Percentiles rank a stretch among this genome's conserved stretches.
Evolutionary conservation across 2,329 filamentous ascomycete genomes (phyloP).

Genomic region (Xylaria sp.): DNA sequence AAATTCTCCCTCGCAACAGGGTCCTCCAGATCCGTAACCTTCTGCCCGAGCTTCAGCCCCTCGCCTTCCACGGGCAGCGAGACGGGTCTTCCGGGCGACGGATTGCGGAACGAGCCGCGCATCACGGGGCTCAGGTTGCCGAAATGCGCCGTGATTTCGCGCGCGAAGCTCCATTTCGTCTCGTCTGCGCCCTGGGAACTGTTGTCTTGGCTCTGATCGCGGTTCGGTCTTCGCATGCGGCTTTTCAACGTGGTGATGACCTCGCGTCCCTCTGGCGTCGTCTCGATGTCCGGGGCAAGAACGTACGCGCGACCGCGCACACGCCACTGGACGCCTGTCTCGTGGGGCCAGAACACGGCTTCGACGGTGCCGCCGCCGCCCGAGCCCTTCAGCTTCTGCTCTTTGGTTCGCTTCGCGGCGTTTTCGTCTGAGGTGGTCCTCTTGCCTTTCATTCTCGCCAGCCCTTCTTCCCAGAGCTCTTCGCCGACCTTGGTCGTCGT

Average conservation of each 20-base stretch:
- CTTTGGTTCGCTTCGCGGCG: conserved; percentile 45
- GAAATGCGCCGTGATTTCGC: conserved; percentile 85
- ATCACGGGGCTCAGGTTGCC: conserved; percentile 84
- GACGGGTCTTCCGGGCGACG: conserved; percentile 69
- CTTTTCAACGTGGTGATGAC: conserved; percentile 65
- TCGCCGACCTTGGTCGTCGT: conserved; percentile 48
- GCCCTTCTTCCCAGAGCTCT: conserved; percentile 28
- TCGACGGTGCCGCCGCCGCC: conserved; percentile 77
- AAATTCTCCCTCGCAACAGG: conserved; percentile 75
- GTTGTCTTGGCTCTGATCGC: conserved; percentile 35
- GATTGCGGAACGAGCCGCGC: conserved; percentile 76
- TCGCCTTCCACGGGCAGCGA: conserved; percentile 51
- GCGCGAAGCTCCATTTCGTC: conserved; percentile 74
- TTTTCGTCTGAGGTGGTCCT: conserved; percentile 43
- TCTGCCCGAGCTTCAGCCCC: conserved; percentile 60
- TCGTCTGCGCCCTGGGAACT: conserved; percentile 46
- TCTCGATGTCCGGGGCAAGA: conserved; percentile 67
- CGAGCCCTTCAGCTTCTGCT: conserved; percentile 48
- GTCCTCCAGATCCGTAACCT: conserved; percentile 75
- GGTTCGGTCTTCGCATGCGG: conserved; percentile 61
- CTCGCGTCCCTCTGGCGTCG: conserved; percentile 57
- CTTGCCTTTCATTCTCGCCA: conserved; percentile 17
- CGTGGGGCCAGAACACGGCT: conserved; percentile 70
- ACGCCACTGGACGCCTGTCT: conserved; percentile 80
- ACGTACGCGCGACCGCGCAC: conserved; percentile 78